Percentiles rank a stretch among this genome's conserved stretches.
phyloP scores from a whole-genome alignment of 1,284 basidiomycete genomes.

The Ustilago cynodontis region DNA sequence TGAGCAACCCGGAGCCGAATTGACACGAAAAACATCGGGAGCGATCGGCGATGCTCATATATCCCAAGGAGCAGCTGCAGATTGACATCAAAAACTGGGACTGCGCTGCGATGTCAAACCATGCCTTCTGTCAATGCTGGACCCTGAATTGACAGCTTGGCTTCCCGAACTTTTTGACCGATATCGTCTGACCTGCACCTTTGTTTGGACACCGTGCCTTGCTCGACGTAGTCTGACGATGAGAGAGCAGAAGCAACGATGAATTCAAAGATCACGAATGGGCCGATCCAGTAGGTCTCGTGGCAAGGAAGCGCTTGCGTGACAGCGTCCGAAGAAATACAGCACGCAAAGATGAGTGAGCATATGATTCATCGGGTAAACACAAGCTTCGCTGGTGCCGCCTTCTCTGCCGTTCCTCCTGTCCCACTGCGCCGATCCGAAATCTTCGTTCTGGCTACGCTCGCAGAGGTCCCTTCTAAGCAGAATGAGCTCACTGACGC shows the following conservation, averaged over 20 bases:
- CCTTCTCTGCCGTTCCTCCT: background rate
- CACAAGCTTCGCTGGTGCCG: background rate
- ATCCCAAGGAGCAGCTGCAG: slow-evolving; percentile 5
- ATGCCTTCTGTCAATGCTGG: slow-evolving; percentile 5
- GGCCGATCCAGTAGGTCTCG: background rate
- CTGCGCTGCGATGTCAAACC: background rate
- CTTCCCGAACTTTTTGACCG: background rate
- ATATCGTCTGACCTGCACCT: background rate
- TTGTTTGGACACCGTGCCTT: background rate
- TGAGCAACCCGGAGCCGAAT: slow-evolving; percentile 45
- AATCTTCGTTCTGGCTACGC: background rate
- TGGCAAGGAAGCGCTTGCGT: background rate
- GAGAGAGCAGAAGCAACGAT: background rate
- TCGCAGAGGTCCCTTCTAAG: no score
- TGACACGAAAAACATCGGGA: slow-evolving; percentile 2
- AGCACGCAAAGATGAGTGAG: slow-evolving; percentile 45
- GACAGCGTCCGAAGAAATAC: slow-evolving; percentile 2
- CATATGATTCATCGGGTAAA: slow-evolving; percentile 38
- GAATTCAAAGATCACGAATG: slow-evolving; percentile 1
- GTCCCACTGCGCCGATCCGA: slow-evolving; percentile 3
- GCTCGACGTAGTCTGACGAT: background rate
- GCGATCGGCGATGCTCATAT: slow-evolving; percentile 8
- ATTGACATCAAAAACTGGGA: slow-evolving; percentile 15
- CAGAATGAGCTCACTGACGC: slow-evolving; percentile 26
- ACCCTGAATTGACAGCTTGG: slow-evolving; percentile 26